Conservation (phyloP, 2,329 filamentous ascomycete genomes). For the Pseudogymnoascus sp. region DNA sequence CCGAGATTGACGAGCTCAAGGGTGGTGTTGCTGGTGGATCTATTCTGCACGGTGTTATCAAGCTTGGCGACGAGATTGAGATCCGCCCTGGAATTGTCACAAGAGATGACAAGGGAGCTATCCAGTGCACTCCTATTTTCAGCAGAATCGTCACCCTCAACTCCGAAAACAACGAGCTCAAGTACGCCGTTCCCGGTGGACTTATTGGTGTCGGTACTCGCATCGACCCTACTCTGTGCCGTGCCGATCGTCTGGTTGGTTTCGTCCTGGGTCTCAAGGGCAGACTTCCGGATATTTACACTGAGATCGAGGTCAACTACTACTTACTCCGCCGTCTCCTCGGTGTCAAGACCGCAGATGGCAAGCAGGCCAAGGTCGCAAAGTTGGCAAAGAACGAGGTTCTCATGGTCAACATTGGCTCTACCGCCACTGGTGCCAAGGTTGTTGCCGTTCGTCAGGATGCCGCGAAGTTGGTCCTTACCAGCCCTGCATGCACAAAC, state of each 20-base stretch:
- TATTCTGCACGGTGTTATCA: conserved; percentile 93
- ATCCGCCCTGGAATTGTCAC: conserved; percentile 98
- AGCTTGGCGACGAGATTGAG: conserved; percentile 96
- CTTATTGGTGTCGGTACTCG: conserved; percentile 97
- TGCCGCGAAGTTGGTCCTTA: conserved; percentile 89
- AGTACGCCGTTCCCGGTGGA: conserved; percentile 95
- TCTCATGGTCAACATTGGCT: conserved; percentile 99
- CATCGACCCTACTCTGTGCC: conserved; percentile 94
- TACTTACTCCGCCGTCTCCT: conserved; percentile 90
- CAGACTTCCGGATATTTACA: conserved; percentile 91
- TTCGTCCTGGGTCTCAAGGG: conserved; percentile 95
- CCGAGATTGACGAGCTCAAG: conserved; percentile 96
- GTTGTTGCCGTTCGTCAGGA: conserved; percentile 95
- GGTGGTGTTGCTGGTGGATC: conserved; percentile 96
- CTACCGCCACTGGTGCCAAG: conserved; percentile 94
- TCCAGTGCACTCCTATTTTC: conserved; percentile 96
- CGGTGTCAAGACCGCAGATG: conserved; percentile 94
- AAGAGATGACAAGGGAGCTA: conserved; percentile 84
- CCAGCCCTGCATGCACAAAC: conserved; percentile 90
- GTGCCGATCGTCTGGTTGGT: conserved; percentile 96
- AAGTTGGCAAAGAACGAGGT: conserved; percentile 98
- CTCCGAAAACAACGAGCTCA: conserved; percentile 95
- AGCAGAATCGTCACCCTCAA: conserved; percentile 91
- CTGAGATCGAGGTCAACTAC: conserved; percentile 98
- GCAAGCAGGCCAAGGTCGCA: conserved; percentile 98